These are phyloP conservation scores for Poteriospumella lacustris DNA, from an alignment of 108 stramenopile genomes.

Conservation along the genomic window DNA sequence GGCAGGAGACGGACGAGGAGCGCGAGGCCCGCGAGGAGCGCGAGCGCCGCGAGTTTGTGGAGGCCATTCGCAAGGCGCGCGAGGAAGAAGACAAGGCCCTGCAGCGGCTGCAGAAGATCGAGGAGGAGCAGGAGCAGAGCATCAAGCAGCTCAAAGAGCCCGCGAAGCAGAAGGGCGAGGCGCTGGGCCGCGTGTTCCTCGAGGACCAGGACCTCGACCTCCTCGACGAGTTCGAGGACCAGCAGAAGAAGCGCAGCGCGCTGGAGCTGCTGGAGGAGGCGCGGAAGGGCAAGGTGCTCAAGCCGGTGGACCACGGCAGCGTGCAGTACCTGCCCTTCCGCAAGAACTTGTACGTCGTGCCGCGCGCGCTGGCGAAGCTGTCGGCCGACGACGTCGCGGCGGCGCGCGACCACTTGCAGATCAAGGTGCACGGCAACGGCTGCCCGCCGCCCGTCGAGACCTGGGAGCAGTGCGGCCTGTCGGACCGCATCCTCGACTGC, in stretches of 20 bases:
- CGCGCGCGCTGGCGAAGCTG: constrained; percentile 65
- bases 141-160: too few relatives aligned
- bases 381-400: constrained; percentile 61
- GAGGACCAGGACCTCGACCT: constrained; percentile 63
- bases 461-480: constrained; percentile 83
- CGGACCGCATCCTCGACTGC: constrained; percentile 69
- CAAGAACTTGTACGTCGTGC: constrained; percentile 90
- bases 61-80: constrained; percentile 12
- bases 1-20: constrained; percentile 35
- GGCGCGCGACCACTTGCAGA: constrained; percentile 66
- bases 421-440: constrained; percentile 79
- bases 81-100: not conserved
- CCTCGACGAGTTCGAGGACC: constrained; percentile 87
- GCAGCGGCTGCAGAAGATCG: not conserved
- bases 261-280: constrained; percentile 78
- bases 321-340: constrained; percentile 79
- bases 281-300: constrained; percentile 87
- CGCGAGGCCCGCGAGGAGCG: constrained; percentile 1
- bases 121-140: too few relatives aligned
- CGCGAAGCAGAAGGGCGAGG: constrained; percentile 7
- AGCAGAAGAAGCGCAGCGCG: constrained; percentile 68
- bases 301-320: constrained; percentile 81
- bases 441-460: constrained; percentile 82
- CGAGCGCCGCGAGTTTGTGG: constrained; percentile 4
- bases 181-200: constrained; percentile 39